Conservation (phyloP, 805 yeast species). For the Candida glaebosa region DNA sequence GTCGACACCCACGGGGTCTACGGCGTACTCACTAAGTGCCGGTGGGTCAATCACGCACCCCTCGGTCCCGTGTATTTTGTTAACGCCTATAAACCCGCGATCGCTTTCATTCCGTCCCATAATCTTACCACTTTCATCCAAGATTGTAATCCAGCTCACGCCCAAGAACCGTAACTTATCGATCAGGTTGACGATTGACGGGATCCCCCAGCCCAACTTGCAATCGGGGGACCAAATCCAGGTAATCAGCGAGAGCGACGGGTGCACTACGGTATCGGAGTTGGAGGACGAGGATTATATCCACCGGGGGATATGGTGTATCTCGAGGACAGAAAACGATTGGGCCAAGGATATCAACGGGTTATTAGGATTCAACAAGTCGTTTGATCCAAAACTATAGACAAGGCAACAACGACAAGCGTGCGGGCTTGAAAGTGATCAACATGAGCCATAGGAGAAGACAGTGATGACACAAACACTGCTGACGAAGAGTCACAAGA, state of each 20-base stretch:
- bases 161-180: conserved; percentile 41
- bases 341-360: conserved; percentile 92
- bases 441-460: not conserved
- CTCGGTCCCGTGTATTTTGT: conserved; percentile 70
- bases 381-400: conserved; percentile 48
- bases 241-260: conserved; percentile 60
- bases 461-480: not conserved
- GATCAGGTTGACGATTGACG: conserved; percentile 73
- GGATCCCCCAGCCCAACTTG: conserved; percentile 68
- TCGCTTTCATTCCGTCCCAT: conserved; percentile 88
- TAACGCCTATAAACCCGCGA: conserved; percentile 91
- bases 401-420: not conserved
- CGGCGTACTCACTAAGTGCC: conserved; percentile 84
- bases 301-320: conserved; percentile 76
- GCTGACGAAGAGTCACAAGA: no score
- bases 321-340: conserved; percentile 77
- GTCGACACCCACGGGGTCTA: conserved; percentile 92
- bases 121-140: conserved; percentile 74
- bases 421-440: conserved; percentile 1
- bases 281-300: conserved; percentile 14
- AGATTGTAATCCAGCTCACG: conserved; percentile 60
- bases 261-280: conserved; percentile 37
- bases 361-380: conserved; percentile 81
- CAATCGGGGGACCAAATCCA: conserved; percentile 77
- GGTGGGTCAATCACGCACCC: conserved; percentile 96